Evolutionary conservation across 1,284 basidiomycete genomes (phyloP), one percentile per base, ranked within the genome.

Genomic region (Ceratobasidium sp.): DNA sequence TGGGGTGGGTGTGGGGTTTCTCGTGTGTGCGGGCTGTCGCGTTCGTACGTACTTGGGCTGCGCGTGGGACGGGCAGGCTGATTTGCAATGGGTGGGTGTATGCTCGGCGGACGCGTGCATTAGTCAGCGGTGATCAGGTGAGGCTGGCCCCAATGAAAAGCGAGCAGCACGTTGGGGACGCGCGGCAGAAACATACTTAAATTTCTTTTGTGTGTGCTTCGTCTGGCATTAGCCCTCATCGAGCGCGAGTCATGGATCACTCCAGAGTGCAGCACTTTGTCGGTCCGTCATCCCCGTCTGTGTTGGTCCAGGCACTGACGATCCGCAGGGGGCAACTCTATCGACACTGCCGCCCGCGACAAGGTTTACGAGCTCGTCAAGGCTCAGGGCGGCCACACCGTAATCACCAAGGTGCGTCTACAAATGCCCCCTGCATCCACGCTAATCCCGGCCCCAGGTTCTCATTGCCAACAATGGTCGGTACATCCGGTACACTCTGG

Each of bases 391-490:
- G 97, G 97, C 76, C 97, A 99, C 83, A 97, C 96, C 41, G 96
- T 99, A 75, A 98, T 99, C 81, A 98, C 95, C 75, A 99, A 98
- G 86, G 97, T 97, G 72, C 72, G 86, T 76, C 53, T 18, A 55
- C 46, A 45, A 45, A 67, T 65, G 46, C 74, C 12, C 32, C 26
- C 65, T 21, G 57, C 46, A 45, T 34, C 71, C 30, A 71, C 58
- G 50, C 60, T 26, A 36, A 12, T 75, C 57, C 30, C 43, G 28
- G 45, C 55, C 34, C 23, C 77, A 96, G 95, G 91, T 98, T 76
- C 90, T 98, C 78, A 97, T 97, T 80, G 95, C 95, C 76, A 97
- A 97, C 83, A 97, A 97, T 81, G 96, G 95, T 92, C 76, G 67
- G 82, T 79, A n/a, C 23, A n/a, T 2, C 23, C 70, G 45, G n/a